Evolutionary conservation across 2,329 filamentous ascomycete genomes (phyloP).

Genomic region (Diaporthe caulivora): DNA sequence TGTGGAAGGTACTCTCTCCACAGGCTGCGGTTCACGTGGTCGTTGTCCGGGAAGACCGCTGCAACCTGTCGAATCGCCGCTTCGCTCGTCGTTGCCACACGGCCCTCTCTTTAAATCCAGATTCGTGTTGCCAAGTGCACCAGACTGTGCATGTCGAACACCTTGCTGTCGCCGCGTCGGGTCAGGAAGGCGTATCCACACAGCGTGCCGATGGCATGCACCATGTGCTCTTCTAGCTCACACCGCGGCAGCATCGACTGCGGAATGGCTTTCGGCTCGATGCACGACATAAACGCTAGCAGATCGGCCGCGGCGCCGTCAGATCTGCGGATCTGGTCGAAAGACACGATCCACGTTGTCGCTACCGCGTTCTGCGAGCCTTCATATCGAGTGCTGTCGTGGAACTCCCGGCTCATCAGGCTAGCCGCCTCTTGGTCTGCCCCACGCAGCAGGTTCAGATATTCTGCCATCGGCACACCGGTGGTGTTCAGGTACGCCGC

Average conservation of each 20-base stretch:
- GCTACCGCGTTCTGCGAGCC: slow-evolving; percentile 51
- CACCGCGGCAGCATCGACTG: slow-evolving; percentile 47
- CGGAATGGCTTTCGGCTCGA: slow-evolving; percentile 56
- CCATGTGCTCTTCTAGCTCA: slow-evolving; percentile 39
- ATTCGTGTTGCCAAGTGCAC: slow-evolving; percentile 50
- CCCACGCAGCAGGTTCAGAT: too few relatives aligned
- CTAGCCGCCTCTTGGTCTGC: too few relatives aligned
- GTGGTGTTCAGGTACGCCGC: too few relatives aligned
- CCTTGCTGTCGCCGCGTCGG: slow-evolving; percentile 41
- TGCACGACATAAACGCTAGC: slow-evolving; percentile 54
- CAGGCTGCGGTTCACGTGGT: neutral
- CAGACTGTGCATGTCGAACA: slow-evolving; percentile 53
- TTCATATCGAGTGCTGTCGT: slow-evolving; percentile 49
- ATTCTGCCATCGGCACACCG: too few relatives aligned
- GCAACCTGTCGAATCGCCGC: neutral
- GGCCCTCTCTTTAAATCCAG: slow-evolving; percentile 45
- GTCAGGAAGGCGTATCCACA: slow-evolving; percentile 50
- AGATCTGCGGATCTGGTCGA: slow-evolving; percentile 50
- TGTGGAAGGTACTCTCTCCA: neutral
- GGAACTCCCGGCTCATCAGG: slow-evolving; percentile 37
- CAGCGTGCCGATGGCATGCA: slow-evolving; percentile 48
- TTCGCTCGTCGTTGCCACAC: neutral
- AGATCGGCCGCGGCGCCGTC: slow-evolving; percentile 50
- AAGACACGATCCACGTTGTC: slow-evolving; percentile 56
- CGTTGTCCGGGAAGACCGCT: neutral